A percentile compares a stretch with the other conserved stretches of the same genome.
Conservation (phyloP, 2,329 filamentous ascomycete species). For the Arthrobotrys megalospora region DNA sequence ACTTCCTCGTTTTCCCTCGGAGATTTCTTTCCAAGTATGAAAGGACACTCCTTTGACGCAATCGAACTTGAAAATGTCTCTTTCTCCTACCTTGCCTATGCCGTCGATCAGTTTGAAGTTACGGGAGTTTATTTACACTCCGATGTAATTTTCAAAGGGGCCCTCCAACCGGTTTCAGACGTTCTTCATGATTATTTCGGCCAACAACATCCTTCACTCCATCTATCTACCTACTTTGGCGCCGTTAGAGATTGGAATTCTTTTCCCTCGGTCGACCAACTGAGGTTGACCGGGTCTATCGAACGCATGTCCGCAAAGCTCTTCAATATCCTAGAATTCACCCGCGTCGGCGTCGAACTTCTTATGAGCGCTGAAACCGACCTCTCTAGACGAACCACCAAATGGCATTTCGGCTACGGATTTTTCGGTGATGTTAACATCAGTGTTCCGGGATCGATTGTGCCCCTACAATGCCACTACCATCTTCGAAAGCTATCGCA, state of each 20-base stretch:
- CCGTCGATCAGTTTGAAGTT: neutral
- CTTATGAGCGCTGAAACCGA: slow-evolving; percentile 1
- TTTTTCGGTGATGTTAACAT: slow-evolving; percentile 30
- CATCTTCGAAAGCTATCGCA: slow-evolving; percentile 6
- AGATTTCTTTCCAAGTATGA: slow-evolving; percentile 5
- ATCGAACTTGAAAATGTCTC: slow-evolving; percentile 18
- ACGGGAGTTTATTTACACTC: slow-evolving; percentile 7
- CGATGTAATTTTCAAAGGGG: slow-evolving; percentile 17
- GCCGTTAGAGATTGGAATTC: slow-evolving; percentile 21
- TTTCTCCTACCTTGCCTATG: slow-evolving; percentile 17
- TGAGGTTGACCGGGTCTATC: slow-evolving; percentile 9
- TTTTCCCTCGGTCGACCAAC: neutral
- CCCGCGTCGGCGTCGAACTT: slow-evolving; percentile 28
- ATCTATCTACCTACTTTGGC: slow-evolving; percentile 24
- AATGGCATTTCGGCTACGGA: slow-evolving; percentile 27
- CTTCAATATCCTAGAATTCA: slow-evolving; percentile 26
- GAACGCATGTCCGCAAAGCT: slow-evolving; percentile 24
- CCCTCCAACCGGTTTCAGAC: slow-evolving; percentile 29
- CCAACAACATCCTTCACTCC: slow-evolving; percentile 17
- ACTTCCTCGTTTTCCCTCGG: slow-evolving; percentile 9
- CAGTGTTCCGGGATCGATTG: slow-evolving; percentile 4
- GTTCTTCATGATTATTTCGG: slow-evolving; percentile 20
- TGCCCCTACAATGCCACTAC: slow-evolving; percentile 13
- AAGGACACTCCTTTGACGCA: slow-evolving; percentile 3
- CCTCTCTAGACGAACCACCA: neutral